A percentile compares a stretch with the other conserved stretches of the same genome.
These are phyloP conservation scores for Lachancea nothofagi DNA, from an alignment of 805 yeast species.

Conservation along the genomic window DNA sequence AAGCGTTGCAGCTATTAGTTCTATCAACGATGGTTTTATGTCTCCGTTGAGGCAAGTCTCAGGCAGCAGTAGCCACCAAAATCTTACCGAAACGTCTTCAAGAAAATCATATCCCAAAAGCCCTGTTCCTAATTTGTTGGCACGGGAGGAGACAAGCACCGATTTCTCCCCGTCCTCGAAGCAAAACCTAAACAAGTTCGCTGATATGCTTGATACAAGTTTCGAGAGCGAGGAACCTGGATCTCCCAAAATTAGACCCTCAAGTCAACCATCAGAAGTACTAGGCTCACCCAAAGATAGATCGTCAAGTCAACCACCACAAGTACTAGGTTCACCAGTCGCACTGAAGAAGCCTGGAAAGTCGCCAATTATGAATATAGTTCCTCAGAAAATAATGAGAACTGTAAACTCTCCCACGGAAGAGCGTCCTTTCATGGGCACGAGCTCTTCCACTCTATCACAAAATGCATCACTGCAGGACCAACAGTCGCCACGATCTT, in stretches of 20 bases:
- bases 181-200: slow-evolving; percentile 24
- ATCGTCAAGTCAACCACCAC: neutral
- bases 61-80: slow-evolving; percentile 7
- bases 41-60: slow-evolving; percentile 27
- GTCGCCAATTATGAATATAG: neutral
- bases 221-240: slow-evolving; percentile 10
- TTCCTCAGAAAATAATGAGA: neutral
- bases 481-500: slow-evolving; percentile 6
- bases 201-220: slow-evolving; percentile 24
- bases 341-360: slow-evolving; percentile 3
- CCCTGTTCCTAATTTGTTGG: slow-evolving; percentile 7
- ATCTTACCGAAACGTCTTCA: neutral
- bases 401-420: neutral
- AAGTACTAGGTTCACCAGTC: slow-evolving; percentile 8
- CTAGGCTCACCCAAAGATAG: too few relatives aligned
- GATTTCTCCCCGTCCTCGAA: slow-evolving; percentile 30
- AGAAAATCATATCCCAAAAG: slow-evolving; percentile 6
- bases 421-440: neutral
- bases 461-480: slow-evolving; percentile 1
- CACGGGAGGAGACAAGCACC: slow-evolving; percentile 7
- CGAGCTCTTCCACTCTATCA: neutral
- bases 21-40: slow-evolving; percentile 31
- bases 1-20: slow-evolving; percentile 1
- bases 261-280: too few relatives aligned
- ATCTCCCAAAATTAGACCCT: neutral